Evolutionary conservation across 2,329 filamentous ascomycete species (phyloP).

Genomic region (Nannizziopsis arthrosporioides): DNA sequence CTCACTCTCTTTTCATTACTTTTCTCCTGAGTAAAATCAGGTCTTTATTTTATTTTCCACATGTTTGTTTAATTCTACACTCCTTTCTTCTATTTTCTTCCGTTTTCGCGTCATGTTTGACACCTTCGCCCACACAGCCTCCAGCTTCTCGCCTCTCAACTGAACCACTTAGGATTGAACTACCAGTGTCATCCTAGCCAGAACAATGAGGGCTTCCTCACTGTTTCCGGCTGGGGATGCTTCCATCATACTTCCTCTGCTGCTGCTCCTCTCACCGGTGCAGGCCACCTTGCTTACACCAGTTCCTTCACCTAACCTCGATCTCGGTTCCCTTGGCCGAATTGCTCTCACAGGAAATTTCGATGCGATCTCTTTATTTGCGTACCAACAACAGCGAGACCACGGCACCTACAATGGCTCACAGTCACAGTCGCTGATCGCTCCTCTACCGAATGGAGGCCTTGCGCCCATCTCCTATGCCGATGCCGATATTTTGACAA

Average conservation of each 20-base stretch:
- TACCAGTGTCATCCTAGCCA: conserved; percentile 13
- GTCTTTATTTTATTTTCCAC: conserved; percentile 9
- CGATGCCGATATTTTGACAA: conserved; percentile 73
- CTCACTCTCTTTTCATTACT: conserved; percentile 1
- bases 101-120: conserved; percentile 7
- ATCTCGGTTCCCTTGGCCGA: conserved; percentile 65
- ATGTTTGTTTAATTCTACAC: background rate
- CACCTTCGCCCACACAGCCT: background rate
- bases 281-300: conserved; percentile 28
- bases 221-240: conserved; percentile 34
- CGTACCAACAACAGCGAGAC: conserved; percentile 70
- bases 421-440: conserved; percentile 61
- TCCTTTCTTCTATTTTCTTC: background rate
- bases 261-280: conserved; percentile 12
- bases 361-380: conserved; percentile 77
- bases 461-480: conserved; percentile 63
- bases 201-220: conserved; percentile 36
- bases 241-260: conserved; percentile 19
- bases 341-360: conserved; percentile 84
- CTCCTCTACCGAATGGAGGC: conserved; percentile 71
- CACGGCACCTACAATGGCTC: conserved; percentile 31
- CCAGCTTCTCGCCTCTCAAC: background rate
- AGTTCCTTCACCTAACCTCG: conserved; percentile 40
- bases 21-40: conserved; percentile 1
- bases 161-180: background rate